These are phyloP conservation scores for Barnettozyma californica DNA, from an alignment of 805 yeast species.

Conservation along the genomic window DNA sequence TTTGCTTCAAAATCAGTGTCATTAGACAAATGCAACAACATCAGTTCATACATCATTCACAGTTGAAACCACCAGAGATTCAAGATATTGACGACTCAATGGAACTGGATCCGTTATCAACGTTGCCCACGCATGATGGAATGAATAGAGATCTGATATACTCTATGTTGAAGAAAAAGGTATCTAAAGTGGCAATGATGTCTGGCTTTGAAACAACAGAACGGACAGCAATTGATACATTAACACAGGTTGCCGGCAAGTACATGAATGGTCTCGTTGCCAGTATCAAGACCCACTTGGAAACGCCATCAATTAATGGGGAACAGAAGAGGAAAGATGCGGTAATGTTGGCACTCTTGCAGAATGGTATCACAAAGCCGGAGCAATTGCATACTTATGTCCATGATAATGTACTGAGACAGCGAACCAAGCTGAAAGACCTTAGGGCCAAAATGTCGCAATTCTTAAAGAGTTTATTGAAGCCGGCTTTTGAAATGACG, in stretches of 20 bases:
- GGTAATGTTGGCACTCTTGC: slow-evolving; percentile 60
- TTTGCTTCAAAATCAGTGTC: slow-evolving; percentile 82
- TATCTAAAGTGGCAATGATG: slow-evolving; percentile 81
- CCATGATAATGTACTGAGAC: slow-evolving; percentile 65
- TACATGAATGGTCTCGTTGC: slow-evolving; percentile 71
- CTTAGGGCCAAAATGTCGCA: slow-evolving; percentile 59
- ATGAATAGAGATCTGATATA: slow-evolving; percentile 56
- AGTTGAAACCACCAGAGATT: slow-evolving; percentile 63
- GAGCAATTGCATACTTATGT: slow-evolving; percentile 71
- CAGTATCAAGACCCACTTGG: slow-evolving; percentile 66
- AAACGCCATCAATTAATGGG: slow-evolving; percentile 42
- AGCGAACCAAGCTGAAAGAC: slow-evolving; percentile 63
- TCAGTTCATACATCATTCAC: slow-evolving; percentile 67
- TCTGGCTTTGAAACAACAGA: slow-evolving; percentile 87
- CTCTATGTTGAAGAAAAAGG: slow-evolving; percentile 59
- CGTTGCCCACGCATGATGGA: slow-evolving; percentile 63
- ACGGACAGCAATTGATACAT: slow-evolving; percentile 66
- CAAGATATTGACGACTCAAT: slow-evolving; percentile 50
- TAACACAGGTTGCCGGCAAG: slow-evolving; percentile 80
- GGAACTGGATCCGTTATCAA: slow-evolving; percentile 82
- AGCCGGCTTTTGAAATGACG: slow-evolving; percentile 70
- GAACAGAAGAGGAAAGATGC: slow-evolving; percentile 38
- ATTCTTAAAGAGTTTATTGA: slow-evolving; percentile 71
- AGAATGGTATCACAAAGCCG: slow-evolving; percentile 80
- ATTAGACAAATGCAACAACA: slow-evolving; percentile 89